phyloP scores from a whole-genome alignment of 345 rosid genomes.

The Lenwebbia sp. region DNA sequence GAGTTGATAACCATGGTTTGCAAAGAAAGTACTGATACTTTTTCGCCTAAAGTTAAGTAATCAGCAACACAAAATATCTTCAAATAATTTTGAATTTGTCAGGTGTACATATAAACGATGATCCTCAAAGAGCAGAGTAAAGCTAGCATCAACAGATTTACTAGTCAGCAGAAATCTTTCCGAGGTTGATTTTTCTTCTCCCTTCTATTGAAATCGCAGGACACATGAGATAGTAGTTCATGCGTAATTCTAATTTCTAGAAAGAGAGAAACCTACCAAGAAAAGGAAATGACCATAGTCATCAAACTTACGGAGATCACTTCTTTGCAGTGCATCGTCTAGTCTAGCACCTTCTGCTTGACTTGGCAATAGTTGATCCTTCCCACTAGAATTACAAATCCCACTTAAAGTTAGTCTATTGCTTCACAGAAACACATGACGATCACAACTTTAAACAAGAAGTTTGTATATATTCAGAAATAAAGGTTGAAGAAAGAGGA shows the following conservation, averaged over 20 bases:
- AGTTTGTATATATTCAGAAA: not conserved
- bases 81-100: not conserved
- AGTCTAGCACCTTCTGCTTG: constrained; percentile 56
- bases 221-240: not conserved
- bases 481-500: not conserved
- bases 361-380: constrained; percentile 69
- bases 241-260: not conserved
- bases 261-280: constrained; percentile 39
- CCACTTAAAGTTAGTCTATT: not conserved
- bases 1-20: not conserved
- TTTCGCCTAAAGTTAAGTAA: not conserved
- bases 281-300: constrained; percentile 66
- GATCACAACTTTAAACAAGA: not conserved
- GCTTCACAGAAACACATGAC: not conserved
- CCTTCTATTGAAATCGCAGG: not conserved
- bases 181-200: not conserved
- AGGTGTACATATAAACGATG: not conserved
- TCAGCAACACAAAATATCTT: not conserved
- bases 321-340: constrained; percentile 21
- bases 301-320: constrained; percentile 46
- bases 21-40: not conserved
- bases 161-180: not conserved
- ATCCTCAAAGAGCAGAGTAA: not conserved
- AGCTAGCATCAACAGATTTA: not conserved
- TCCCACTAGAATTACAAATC: constrained; percentile 37